Percentiles rank a stretch among this genome's conserved stretches.
These are phyloP conservation scores for Rhizodiscina lignyota DNA, from an alignment of 495 filamentous ascomycete species.

Conservation along the genomic window DNA sequence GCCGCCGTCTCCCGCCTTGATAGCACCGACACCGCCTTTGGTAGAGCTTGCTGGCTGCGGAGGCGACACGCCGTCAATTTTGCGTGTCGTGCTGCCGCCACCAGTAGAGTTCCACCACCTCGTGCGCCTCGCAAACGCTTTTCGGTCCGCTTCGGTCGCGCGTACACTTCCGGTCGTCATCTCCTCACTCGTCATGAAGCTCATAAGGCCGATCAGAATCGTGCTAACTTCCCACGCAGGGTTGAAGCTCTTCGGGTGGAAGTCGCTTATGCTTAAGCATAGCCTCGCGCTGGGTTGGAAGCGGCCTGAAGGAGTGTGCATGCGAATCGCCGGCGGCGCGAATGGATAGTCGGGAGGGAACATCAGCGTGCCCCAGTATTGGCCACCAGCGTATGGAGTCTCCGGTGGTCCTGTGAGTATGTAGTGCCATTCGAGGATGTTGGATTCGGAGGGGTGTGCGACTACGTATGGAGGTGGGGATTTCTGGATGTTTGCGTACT, in stretches of 20 bases:
- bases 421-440: conserved; percentile 99
- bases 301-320: conserved; percentile 93
- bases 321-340: conserved; percentile 90
- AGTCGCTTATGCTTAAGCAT: conserved; percentile 89
- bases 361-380: conserved; percentile 95
- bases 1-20: conserved; percentile 78
- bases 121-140: conserved; percentile 57
- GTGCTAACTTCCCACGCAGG: conserved; percentile 98
- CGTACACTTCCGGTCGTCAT: conserved; percentile 95
- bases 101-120: conserved; percentile 97
- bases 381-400: conserved; percentile 85
- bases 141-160: conserved; percentile 61
- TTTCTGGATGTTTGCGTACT: conserved; percentile 83
- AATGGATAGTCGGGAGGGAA: conserved; percentile 96
- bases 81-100: conserved; percentile 56
- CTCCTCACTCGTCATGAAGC: conserved; percentile 97
- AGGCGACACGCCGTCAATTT: conserved; percentile 27
- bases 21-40: conserved; percentile 39
- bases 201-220: conserved; percentile 83
- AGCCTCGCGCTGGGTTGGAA: conserved; percentile 87
- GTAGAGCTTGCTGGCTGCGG: conserved; percentile 12
- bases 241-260: conserved; percentile 95
- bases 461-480: conserved; percentile 87
- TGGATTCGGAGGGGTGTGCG: conserved; percentile 83
- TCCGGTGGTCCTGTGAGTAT: conserved; percentile 90